These are phyloP conservation scores for Debaryomyces coudertii DNA, from an alignment of 1,139 yeast species.

Conservation along the genomic window DNA sequence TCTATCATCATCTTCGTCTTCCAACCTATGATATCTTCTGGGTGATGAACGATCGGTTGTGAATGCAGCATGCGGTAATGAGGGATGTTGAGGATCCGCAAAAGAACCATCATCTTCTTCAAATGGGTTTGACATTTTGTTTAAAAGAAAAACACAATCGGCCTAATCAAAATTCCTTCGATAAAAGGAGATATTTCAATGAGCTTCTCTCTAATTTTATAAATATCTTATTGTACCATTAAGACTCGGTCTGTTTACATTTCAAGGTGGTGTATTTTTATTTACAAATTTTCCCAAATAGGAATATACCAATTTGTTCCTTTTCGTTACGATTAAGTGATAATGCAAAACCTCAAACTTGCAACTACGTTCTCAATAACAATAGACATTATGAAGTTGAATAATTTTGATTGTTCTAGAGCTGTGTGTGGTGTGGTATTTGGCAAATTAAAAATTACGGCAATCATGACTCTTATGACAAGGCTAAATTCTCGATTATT, in stretches of 20 bases:
- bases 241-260: conserved; percentile 8
- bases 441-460: too few species aligned
- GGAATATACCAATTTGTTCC: conserved; percentile 14
- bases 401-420: too few species aligned
- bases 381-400: not conserved
- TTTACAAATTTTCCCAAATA: conserved; percentile 20
- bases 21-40: conserved; percentile 35
- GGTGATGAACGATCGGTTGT: conserved; percentile 45
- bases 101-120: conserved; percentile 41
- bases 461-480: too few species aligned
- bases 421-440: too few species aligned
- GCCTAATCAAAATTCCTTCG: not conserved
- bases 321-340: conserved; percentile 11
- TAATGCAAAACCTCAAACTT: conserved; percentile 8
- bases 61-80: conserved; percentile 45
- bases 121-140: conserved; percentile 36
- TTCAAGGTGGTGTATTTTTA: conserved; percentile 11
- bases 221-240: not conserved
- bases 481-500: too few species aligned
- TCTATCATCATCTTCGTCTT: conserved; percentile 25
- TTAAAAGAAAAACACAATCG: not conserved
- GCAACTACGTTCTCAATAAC: not conserved
- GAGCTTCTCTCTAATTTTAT: conserved; percentile 3
- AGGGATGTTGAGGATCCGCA: conserved; percentile 31
- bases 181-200: not conserved